Percentiles rank a stretch among this genome's conserved stretches.
phyloP scores from a whole-genome alignment of 2,329 filamentous ascomycete species.

The Aciculosporium take region DNA sequence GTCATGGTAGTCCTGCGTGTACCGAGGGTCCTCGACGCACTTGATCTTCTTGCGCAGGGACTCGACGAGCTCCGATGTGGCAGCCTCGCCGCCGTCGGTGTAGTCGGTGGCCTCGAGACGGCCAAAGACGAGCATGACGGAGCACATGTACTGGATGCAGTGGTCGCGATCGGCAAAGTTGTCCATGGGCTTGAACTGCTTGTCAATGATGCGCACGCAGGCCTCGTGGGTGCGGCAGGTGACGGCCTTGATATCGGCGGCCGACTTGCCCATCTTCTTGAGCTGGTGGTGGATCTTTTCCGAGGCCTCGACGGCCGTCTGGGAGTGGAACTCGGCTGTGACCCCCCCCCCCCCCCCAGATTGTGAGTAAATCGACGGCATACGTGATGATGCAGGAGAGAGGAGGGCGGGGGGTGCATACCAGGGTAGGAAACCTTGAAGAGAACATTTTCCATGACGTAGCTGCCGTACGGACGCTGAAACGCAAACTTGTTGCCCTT shows the following conservation, averaged over 20 bases:
- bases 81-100: slow-evolving; percentile 81
- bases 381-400: not conserved
- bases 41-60: slow-evolving; percentile 84
- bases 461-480: slow-evolving; percentile 91
- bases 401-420: slow-evolving; percentile 28
- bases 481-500: slow-evolving; percentile 92
- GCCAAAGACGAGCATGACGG: slow-evolving; percentile 90
- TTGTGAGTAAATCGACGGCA: not conserved
- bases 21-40: slow-evolving; percentile 92
- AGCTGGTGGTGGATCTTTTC: slow-evolving; percentile 78
- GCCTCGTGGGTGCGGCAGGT: slow-evolving; percentile 96
- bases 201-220: slow-evolving; percentile 98
- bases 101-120: slow-evolving; percentile 91
- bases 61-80: slow-evolving; percentile 78
- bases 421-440: slow-evolving; percentile 99
- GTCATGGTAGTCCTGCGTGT: slow-evolving; percentile 92
- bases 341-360: not conserved
- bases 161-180: slow-evolving; percentile 99
- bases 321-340: slow-evolving; percentile 86
- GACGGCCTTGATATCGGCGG: slow-evolving; percentile 83
- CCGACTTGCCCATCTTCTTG: slow-evolving; percentile 72
- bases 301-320: slow-evolving; percentile 92
- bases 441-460: slow-evolving; percentile 99
- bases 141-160: slow-evolving; percentile 99
- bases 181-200: slow-evolving; percentile 99